Conservation (phyloP, 129 eudicot species). For the Silybum marianum region DNA sequence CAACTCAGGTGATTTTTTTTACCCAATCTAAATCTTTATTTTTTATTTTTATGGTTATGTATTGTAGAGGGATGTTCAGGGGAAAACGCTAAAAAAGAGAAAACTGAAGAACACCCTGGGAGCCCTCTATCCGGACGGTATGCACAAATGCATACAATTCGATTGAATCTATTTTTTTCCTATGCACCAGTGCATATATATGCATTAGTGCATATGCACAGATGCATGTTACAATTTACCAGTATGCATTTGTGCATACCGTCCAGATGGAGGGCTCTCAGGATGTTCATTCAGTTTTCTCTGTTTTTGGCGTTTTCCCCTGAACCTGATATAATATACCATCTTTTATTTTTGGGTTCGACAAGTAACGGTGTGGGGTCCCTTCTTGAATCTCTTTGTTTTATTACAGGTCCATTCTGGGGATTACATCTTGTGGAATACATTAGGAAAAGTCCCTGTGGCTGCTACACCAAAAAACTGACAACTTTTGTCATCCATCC, state of each 20-base stretch:
- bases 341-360: neutral
- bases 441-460: slow-evolving; percentile 89
- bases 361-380: neutral
- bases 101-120: too few species aligned
- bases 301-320: too few species aligned
- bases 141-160: too few species aligned
- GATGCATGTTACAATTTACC: too few species aligned
- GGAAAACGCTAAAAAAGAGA: too few species aligned
- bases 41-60: neutral
- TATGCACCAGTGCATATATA: too few species aligned
- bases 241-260: too few species aligned
- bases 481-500: slow-evolving; percentile 3
- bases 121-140: too few species aligned
- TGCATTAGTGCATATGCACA: too few species aligned
- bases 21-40: neutral
- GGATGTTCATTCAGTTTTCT: too few species aligned
- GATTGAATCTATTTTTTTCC: too few species aligned
- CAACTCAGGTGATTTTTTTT: slow-evolving; percentile 61
- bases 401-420: slow-evolving; percentile 78
- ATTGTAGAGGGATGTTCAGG: neutral
- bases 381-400: slow-evolving; percentile 2
- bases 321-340: neutral
- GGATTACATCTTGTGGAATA: slow-evolving; percentile 96
- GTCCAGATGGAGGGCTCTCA: too few species aligned
- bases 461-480: slow-evolving; percentile 58